Evolutionary conservation across 495 filamentous ascomycete species (phyloP).

Genomic region (Poronia punctata): DNA sequence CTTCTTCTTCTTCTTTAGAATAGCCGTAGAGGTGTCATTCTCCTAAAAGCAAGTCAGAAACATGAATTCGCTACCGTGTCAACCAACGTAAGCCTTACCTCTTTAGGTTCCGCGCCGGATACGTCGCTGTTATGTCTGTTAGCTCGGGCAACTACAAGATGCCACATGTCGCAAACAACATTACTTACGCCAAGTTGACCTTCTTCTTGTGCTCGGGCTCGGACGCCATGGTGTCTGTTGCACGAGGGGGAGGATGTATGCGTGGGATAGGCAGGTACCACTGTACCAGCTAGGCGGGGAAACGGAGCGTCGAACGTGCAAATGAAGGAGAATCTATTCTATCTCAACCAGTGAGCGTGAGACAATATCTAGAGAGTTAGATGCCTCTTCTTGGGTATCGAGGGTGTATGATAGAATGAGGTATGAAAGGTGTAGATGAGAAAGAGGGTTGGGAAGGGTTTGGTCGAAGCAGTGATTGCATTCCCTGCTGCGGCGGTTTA

Average conservation of each 20-base stretch:
- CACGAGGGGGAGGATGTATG: slow-evolving; percentile 6
- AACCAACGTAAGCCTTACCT: slow-evolving; percentile 45
- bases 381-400: not conserved
- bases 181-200: slow-evolving; percentile 79
- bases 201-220: slow-evolving; percentile 86
- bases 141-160: slow-evolving; percentile 15
- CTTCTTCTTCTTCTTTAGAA: slow-evolving; percentile 99
- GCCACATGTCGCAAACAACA: not conserved
- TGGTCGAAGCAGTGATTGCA: slow-evolving; percentile 11
- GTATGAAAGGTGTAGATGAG: not conserved
- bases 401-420: not conserved
- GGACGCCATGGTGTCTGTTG: slow-evolving; percentile 25
- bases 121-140: slow-evolving; percentile 58
- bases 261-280: slow-evolving; percentile 4
- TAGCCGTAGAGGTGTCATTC: slow-evolving; percentile 92
- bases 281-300: not conserved
- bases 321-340: no score
- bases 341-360: no score
- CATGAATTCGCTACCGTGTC: slow-evolving; percentile 10
- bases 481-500: slow-evolving; percentile 12
- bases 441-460: slow-evolving; percentile 7
- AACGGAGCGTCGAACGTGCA: not conserved
- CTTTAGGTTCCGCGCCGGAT: slow-evolving; percentile 81
- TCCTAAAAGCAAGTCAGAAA: slow-evolving; percentile 44
- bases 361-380: not conserved